Conservation (phyloP, 805 yeast genomes). For the Wickerhamiella azyma region DNA sequence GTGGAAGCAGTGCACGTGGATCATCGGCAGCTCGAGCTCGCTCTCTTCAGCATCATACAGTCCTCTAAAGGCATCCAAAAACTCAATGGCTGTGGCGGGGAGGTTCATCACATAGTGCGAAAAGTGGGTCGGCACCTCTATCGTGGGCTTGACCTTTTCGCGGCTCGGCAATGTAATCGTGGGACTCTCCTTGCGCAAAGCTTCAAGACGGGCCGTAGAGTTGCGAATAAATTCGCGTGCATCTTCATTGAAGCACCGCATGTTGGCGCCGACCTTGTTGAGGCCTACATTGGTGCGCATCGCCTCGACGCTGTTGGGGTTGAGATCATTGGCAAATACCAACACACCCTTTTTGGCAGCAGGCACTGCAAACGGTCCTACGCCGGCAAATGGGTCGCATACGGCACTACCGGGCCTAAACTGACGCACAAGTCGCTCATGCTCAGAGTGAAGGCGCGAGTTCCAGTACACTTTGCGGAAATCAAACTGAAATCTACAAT, state of each 20-base stretch:
- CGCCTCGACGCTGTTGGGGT: constrained; percentile 71
- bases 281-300: constrained; percentile 46
- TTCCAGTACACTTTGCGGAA: constrained; percentile 96
- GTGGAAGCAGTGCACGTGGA: constrained; percentile 88
- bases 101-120: constrained; percentile 85
- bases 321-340: constrained; percentile 84
- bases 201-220: constrained; percentile 39
- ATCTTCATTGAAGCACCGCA: constrained; percentile 55
- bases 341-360: constrained; percentile 74
- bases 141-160: neutral
- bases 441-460: constrained; percentile 87
- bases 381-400: constrained; percentile 96
- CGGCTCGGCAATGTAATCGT: constrained; percentile 24
- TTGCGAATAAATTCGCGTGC: constrained; percentile 67
- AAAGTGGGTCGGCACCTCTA: constrained; percentile 36
- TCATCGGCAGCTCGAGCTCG: constrained; percentile 49
- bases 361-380: constrained; percentile 95
- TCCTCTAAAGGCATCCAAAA: constrained; percentile 66
- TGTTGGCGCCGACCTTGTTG: constrained; percentile 51
- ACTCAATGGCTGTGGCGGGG: constrained; percentile 84
- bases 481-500: constrained; percentile 75
- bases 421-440: constrained; percentile 54
- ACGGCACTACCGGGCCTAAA: constrained; percentile 60
- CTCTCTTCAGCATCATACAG: constrained; percentile 35
- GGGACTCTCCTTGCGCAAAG: constrained; percentile 32